phyloP scores from a whole-genome alignment of 345 rosid genomes.

The Salix viminalis region DNA sequence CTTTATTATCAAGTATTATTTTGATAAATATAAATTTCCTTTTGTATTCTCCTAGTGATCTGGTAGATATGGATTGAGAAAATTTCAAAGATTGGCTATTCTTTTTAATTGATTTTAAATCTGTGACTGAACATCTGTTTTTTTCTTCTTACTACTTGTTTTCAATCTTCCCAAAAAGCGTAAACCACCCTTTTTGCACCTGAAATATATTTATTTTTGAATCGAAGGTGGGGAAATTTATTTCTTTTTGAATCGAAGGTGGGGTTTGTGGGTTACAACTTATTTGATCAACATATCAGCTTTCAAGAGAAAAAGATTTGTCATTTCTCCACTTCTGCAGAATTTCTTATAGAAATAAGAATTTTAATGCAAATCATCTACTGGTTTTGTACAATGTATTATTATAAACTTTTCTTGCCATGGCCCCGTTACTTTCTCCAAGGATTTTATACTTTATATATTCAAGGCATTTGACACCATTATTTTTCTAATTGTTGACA shows the following conservation, averaged over 20 bases:
- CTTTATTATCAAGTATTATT: neutral
- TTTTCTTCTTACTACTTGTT: neutral
- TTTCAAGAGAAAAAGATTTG: conserved; percentile 13
- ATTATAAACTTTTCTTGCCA: neutral
- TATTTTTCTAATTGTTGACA: conserved; percentile 8
- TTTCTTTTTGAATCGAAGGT: neutral
- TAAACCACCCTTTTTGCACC: neutral
- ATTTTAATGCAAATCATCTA: neutral
- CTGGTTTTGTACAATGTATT: neutral
- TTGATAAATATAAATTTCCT: neutral
- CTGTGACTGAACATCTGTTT: neutral
- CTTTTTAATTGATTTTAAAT: neutral
- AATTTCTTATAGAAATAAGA: neutral
- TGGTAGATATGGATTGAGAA: neutral
- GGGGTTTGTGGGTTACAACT: conserved; percentile 6
- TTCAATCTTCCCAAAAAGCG: too few relatives aligned
- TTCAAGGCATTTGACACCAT: neutral
- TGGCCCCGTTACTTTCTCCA: neutral
- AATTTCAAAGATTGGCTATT: neutral
- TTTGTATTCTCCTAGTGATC: neutral
- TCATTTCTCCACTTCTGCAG: conserved; percentile 1
- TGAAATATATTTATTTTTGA: neutral
- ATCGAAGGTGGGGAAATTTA: neutral
- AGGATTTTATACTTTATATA: conserved; percentile 1
- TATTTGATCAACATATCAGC: conserved; percentile 10